Conservation (phyloP, 2,329 filamentous ascomycete genomes). For the Hirsutella minnesotensis region DNA sequence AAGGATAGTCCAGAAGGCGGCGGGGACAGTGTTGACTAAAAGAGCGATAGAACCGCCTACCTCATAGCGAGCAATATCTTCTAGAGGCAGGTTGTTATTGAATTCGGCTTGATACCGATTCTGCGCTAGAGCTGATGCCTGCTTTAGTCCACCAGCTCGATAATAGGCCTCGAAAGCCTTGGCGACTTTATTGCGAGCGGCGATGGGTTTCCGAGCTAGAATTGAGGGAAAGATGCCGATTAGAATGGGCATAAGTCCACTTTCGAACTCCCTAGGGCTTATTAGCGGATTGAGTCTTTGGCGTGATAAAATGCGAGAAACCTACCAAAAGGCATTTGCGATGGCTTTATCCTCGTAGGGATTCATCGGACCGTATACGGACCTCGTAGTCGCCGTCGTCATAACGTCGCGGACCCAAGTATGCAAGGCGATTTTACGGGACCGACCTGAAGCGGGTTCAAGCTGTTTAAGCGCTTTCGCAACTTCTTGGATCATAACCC, state of each 20-base stretch:
- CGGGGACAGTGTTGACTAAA: not conserved
- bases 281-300: too few relatives aligned
- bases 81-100: not conserved
- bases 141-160: not conserved
- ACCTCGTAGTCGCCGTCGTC: constrained; percentile 4
- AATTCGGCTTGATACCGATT: not conserved
- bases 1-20: not conserved
- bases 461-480: not conserved
- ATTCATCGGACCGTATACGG: constrained; percentile 6
- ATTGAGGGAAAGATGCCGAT: too few relatives aligned
- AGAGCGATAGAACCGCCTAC: not conserved
- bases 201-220: too few relatives aligned
- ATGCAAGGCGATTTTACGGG: constrained; percentile 1
- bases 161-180: not conserved
- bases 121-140: not conserved
- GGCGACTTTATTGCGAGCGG: not conserved
- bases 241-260: too few relatives aligned
- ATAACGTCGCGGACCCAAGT: constrained; percentile 2
- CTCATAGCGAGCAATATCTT: not conserved
- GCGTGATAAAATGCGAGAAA: not conserved
- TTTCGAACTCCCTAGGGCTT: too few relatives aligned
- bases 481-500: constrained; percentile 4
- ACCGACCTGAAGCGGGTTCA: not conserved
- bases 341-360: constrained; percentile 4
- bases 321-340: constrained; percentile 5